These are phyloP conservation scores for Tricholoma sp. DNA, from an alignment of 768 basidiomycete species.

Conservation along the genomic window DNA sequence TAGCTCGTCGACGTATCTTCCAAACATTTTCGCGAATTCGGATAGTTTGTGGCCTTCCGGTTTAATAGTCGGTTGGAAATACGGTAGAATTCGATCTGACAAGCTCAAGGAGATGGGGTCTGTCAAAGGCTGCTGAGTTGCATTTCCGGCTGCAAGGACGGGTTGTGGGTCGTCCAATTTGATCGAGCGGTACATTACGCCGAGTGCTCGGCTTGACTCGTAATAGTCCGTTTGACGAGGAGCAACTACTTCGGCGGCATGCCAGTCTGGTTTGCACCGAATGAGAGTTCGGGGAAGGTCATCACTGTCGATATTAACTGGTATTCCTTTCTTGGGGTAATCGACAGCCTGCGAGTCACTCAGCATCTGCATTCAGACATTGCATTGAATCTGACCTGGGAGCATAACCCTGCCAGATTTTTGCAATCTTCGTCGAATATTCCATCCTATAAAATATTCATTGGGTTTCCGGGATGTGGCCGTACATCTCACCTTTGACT, in stretches of 20 bases:
- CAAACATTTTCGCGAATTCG: conserved; percentile 37
- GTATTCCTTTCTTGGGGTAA: conserved; percentile 72
- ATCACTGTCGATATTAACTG: conserved; percentile 45
- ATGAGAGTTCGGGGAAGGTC: conserved; percentile 52
- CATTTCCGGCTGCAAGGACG: conserved; percentile 12
- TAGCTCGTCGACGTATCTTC: conserved; percentile 58
- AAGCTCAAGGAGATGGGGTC: conserved; percentile 38
- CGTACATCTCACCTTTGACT: conserved; percentile 49
- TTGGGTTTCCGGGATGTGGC: neutral
- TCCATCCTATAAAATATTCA: conserved; percentile 41
- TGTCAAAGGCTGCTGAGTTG: conserved; percentile 13
- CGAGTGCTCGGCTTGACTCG: conserved; percentile 63
- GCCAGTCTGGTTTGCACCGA: conserved; percentile 76
- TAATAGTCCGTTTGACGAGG: conserved; percentile 65
- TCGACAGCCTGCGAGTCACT: conserved; percentile 53
- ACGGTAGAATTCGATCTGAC: conserved; percentile 22
- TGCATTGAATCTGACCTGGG: conserved; percentile 28
- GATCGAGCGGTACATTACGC: conserved; percentile 64
- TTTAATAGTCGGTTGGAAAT: conserved; percentile 20
- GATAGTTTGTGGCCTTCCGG: conserved; percentile 19
- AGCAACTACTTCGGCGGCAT: conserved; percentile 50
- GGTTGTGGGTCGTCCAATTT: conserved; percentile 34
- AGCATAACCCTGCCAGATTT: conserved; percentile 56
- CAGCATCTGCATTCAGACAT: neutral
- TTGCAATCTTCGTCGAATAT: conserved; percentile 54